Evolutionary conservation across 805 yeast genomes (phyloP).

Genomic region (Danielozyma ontarioensis): DNA sequence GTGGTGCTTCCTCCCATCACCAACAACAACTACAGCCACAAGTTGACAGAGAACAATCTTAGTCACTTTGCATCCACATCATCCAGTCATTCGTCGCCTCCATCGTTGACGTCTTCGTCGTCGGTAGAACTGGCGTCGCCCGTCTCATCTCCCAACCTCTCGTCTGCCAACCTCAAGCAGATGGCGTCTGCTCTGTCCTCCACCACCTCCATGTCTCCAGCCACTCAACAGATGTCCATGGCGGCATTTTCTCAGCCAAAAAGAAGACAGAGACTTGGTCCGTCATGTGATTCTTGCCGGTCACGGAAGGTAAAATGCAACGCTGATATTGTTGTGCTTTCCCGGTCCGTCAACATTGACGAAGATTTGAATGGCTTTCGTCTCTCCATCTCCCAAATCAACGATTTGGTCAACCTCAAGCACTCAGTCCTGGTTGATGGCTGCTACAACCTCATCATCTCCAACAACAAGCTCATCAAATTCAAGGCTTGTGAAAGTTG

Average conservation of each 20-base stretch:
- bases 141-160: constrained; percentile 4
- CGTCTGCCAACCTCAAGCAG: constrained; percentile 1
- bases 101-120: neutral
- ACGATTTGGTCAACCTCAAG: constrained; percentile 9
- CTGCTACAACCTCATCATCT: constrained; percentile 12
- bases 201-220: neutral
- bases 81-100: neutral
- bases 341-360: constrained; percentile 9
- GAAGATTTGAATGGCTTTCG: constrained; percentile 5
- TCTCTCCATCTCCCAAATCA: constrained; percentile 7
- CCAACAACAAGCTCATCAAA: constrained; percentile 36
- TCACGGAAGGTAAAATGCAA: constrained; percentile 68
- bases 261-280: constrained; percentile 65
- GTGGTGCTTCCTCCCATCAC: neutral
- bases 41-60: neutral
- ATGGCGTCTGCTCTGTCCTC: neutral
- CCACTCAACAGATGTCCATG: neutral
- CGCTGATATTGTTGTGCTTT: constrained; percentile 50
- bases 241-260: constrained; percentile 12
- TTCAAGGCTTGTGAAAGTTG: constrained; percentile 57
- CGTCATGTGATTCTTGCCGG: constrained; percentile 70
- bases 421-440: constrained; percentile 8
- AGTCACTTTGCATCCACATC: neutral
- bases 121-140: constrained; percentile 2
- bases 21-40: neutral